Evolutionary conservation across 2,329 filamentous ascomycete species (phyloP), one percentile per base, ranked within the genome.

Genomic region (Xylaria sp.): DNA sequence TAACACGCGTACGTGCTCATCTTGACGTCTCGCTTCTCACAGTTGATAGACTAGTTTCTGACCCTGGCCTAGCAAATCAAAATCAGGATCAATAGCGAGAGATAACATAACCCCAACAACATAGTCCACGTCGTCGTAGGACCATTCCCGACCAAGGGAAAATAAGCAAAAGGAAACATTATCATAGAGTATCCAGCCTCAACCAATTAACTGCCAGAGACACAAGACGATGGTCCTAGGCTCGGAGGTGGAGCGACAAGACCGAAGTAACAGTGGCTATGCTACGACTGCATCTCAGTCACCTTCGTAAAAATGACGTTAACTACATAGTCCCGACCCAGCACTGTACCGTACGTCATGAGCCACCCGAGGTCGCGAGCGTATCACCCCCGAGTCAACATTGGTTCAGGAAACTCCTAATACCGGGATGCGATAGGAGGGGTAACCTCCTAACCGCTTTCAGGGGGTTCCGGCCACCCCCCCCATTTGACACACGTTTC

Each of bases 181-280:
- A 25, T n/a, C n/a, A 21, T 42, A 32, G 50, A 4, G 13, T 40
- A 35, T 42, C 51, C 51, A 42, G 8, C 18, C 12, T 35, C 35
- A 27, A 13, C 23, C 32, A 37, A 16, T n/a, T 32, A 40, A 21
- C 53, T 8, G n/a, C n/a, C 53, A 25, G n/a, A 10, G 18, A 16
- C 35, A 6, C 37, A 27, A 42, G 23, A 42, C 12, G 5, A 57
- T n/a, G 4, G 9, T 21, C n/a, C 10, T n/a, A 54, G 40, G 21
- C 51, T 18, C 25, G 13, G 51, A 16, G 8, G 51, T 54, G 35
- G 60, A 58, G 53, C 48, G 40, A 21, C 29, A 42, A 59, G 35
- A 12, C n/a, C 9, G 54, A 48, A 50, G 50, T 68, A 64, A 57
- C 13, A 32, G 66, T 68, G 66, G 66, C 66, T 68, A 68, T 68